phyloP scores from a whole-genome alignment of 352 stramenopile species.

The Globisporangium cederbergense region DNA sequence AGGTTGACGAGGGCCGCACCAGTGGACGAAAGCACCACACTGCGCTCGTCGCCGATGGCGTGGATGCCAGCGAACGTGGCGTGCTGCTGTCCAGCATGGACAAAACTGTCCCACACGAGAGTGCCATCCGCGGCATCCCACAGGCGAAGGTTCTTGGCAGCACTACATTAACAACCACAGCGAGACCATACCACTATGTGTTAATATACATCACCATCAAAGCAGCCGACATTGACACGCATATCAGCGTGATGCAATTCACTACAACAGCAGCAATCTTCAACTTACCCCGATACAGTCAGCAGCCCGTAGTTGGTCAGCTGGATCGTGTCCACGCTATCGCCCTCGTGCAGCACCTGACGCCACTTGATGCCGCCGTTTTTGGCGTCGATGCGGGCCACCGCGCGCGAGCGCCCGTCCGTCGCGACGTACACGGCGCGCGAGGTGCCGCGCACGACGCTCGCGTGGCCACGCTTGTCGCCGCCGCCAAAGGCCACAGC shows the following conservation, averaged over 20 bases:
- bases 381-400: constrained; percentile 67
- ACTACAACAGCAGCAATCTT: neutral
- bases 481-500: constrained; percentile 44
- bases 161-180: constrained; percentile 21
- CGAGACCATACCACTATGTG: neutral
- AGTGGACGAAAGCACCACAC: constrained; percentile 41
- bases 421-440: constrained; percentile 70
- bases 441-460: constrained; percentile 35
- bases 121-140: constrained; percentile 62
- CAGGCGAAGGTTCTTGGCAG: constrained; percentile 54
- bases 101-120: constrained; percentile 68
- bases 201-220: constrained; percentile 8
- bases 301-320: constrained; percentile 66
- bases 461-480: constrained; percentile 37
- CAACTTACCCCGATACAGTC: constrained; percentile 54
- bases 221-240: neutral
- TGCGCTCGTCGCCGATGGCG: constrained; percentile 42
- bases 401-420: constrained; percentile 49
- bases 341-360: constrained; percentile 52
- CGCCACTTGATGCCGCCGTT: constrained; percentile 76
- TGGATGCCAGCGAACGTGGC: constrained; percentile 40
- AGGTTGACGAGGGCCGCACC: constrained; percentile 50
- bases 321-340: constrained; percentile 65
- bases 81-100: constrained; percentile 19
- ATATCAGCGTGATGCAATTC: constrained; percentile 1